Evolutionary conservation across 257 asterid species (phyloP).

Genomic region (Anisodus tanguticus): DNA sequence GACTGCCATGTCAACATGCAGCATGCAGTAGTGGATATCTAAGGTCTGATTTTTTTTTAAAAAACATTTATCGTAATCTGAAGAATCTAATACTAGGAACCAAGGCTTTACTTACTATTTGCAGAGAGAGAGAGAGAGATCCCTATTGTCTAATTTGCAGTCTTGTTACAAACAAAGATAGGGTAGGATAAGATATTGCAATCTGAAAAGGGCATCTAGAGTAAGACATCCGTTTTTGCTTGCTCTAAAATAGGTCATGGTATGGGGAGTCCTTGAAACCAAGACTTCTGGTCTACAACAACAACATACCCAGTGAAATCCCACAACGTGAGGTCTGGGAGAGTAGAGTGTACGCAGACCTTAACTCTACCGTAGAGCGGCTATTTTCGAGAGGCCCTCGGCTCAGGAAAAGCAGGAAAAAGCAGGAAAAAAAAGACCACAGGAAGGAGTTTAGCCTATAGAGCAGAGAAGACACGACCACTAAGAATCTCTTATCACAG

Average conservation of each 20-base stretch:
- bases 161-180: not conserved
- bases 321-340: too few relatives aligned
- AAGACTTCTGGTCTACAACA: too few relatives aligned
- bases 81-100: slow-evolving; percentile 21
- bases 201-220: not conserved
- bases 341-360: too few relatives aligned
- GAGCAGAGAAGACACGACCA: not conserved
- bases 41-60: not conserved
- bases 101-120: not conserved
- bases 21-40: not conserved
- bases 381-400: too few relatives aligned
- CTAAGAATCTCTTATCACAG: too few relatives aligned
- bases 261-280: not conserved
- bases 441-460: not conserved
- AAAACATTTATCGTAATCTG: too few relatives aligned
- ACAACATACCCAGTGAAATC: too few relatives aligned
- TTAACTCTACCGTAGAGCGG: too few relatives aligned
- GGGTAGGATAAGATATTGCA: not conserved
- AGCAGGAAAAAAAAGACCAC: not conserved
- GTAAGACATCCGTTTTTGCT: not conserved
- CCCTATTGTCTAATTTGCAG: not conserved
- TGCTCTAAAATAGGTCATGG: not conserved
- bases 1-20: not conserved
- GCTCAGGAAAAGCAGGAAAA: too few relatives aligned
- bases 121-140: not conserved